Evolutionary conservation across 2,329 filamentous ascomycete species (phyloP).

Genomic region (Cladophialophora immunda): DNA sequence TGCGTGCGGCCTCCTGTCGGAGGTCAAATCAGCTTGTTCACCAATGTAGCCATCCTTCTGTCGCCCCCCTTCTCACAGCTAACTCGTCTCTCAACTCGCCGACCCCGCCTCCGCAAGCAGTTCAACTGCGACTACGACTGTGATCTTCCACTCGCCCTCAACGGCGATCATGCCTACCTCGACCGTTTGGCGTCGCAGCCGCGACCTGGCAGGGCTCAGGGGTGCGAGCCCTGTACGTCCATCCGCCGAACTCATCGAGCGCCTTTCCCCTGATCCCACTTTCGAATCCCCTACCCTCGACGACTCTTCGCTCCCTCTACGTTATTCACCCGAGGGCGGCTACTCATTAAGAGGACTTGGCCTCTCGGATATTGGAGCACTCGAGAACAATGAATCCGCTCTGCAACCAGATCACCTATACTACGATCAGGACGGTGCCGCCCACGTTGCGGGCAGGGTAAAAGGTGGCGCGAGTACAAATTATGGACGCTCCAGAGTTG

Average conservation of each 20-base stretch:
- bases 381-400: slow-evolving; percentile 16
- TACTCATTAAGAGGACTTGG: slow-evolving; percentile 34
- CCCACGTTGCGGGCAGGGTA: slow-evolving; percentile 35
- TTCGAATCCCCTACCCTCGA: slow-evolving; percentile 21
- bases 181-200: slow-evolving; percentile 38
- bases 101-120: slow-evolving; percentile 37
- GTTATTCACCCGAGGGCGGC: slow-evolving; percentile 23
- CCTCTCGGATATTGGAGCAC: slow-evolving; percentile 29
- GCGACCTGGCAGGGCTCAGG: slow-evolving; percentile 23
- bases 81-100: slow-evolving; percentile 16
- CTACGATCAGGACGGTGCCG: slow-evolving; percentile 37
- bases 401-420: slow-evolving; percentile 38
- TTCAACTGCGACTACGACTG: slow-evolving; percentile 7
- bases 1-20: slow-evolving; percentile 30
- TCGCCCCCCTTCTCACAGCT: slow-evolving; percentile 18
- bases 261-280: slow-evolving; percentile 39
- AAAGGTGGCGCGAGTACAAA: slow-evolving; percentile 25
- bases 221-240: slow-evolving; percentile 37
- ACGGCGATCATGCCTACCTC: slow-evolving; percentile 39
- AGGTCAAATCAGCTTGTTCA: slow-evolving; percentile 24
- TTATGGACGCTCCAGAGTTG: slow-evolving; percentile 8
- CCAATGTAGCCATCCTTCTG: slow-evolving; percentile 35
- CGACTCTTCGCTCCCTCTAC: slow-evolving; percentile 15
- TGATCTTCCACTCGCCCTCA: slow-evolving; percentile 15
- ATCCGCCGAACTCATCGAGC: slow-evolving; percentile 34